Evolutionary conservation across 1,284 basidiomycete species (phyloP).

Genomic region (Papiliotrema nemorosa): DNA sequence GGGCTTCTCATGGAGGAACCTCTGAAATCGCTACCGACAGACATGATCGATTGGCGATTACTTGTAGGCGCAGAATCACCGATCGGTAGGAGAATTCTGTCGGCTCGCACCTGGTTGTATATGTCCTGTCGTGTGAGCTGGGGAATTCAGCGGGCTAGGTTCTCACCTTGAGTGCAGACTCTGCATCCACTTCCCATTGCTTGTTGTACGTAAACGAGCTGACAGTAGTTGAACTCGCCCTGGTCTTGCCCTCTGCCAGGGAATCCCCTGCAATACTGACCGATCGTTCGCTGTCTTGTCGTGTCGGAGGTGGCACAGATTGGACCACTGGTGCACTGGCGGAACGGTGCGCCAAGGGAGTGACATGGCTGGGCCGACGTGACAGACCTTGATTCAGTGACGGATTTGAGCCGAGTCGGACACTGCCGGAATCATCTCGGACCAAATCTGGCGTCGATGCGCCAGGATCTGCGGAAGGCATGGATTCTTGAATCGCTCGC

Average conservation of each 20-base stretch:
- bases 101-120: constrained; percentile 82
- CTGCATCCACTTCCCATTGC: constrained; percentile 78
- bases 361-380: constrained; percentile 1
- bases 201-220: constrained; percentile 36
- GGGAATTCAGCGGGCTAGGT: no score
- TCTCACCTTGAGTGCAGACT: constrained; percentile 72
- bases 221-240: constrained; percentile 33
- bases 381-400: constrained; percentile 16
- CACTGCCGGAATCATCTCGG: constrained; percentile 56
- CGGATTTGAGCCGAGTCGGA: constrained; percentile 15
- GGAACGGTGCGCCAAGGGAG: constrained; percentile 19
- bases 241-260: constrained; percentile 4
- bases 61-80: constrained; percentile 39
- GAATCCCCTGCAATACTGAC: background rate
- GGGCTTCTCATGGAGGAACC: constrained; percentile 26
- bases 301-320: constrained; percentile 3
- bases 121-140: constrained; percentile 69
- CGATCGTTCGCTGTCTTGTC: background rate
- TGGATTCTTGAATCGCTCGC: constrained; percentile 61
- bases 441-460: constrained; percentile 60
- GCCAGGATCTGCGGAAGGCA: constrained; percentile 23
- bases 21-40: constrained; percentile 18
- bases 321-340: constrained; percentile 31
- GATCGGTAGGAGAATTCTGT: constrained; percentile 81
- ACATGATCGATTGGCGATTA: constrained; percentile 28